These are phyloP conservation scores for Amphibolis antarctica DNA, from an alignment of 106 monocot species.

Conservation along the genomic window DNA sequence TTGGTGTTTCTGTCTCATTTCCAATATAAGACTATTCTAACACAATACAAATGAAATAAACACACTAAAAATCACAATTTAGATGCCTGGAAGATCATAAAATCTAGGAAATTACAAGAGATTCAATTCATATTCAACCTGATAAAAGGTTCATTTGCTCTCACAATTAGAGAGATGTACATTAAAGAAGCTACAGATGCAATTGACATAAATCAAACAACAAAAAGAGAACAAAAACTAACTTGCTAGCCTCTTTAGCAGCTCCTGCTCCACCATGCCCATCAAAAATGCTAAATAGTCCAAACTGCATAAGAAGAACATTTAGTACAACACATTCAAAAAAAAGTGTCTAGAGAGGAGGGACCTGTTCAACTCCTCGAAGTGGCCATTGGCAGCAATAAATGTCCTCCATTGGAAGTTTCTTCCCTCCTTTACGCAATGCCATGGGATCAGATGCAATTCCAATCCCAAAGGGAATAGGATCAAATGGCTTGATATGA, in stretches of 20 bases:
- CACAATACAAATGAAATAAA: too few relatives aligned
- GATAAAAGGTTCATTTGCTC: too few relatives aligned
- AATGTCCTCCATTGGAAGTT: slow-evolving; percentile 82
- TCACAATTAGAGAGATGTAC: not conserved
- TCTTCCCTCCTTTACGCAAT: slow-evolving; percentile 60
- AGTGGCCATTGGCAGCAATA: slow-evolving; percentile 66
- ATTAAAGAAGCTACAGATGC: not conserved
- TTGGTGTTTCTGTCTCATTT: too few relatives aligned
- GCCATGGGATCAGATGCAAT: slow-evolving; percentile 90
- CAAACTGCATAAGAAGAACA: slow-evolving; percentile 55
- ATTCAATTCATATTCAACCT: too few relatives aligned
- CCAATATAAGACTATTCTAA: too few relatives aligned
- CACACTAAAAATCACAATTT: too few relatives aligned
- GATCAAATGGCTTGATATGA: slow-evolving; percentile 24
- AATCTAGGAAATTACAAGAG: too few relatives aligned
- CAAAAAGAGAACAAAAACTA: slow-evolving; percentile 21
- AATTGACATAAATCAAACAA: not conserved
- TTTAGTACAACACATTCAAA: slow-evolving; percentile 8
- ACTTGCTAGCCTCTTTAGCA: slow-evolving; percentile 71
- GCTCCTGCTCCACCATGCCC: slow-evolving; percentile 92
- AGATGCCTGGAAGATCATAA: too few relatives aligned
- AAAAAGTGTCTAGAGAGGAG: not conserved
- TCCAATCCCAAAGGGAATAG: slow-evolving; percentile 48
- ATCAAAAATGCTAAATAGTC: slow-evolving; percentile 83
- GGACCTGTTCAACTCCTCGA: slow-evolving; percentile 63